phyloP scores from a whole-genome alignment of 1,139 yeast genomes.

The Diutina rugosa region DNA sequence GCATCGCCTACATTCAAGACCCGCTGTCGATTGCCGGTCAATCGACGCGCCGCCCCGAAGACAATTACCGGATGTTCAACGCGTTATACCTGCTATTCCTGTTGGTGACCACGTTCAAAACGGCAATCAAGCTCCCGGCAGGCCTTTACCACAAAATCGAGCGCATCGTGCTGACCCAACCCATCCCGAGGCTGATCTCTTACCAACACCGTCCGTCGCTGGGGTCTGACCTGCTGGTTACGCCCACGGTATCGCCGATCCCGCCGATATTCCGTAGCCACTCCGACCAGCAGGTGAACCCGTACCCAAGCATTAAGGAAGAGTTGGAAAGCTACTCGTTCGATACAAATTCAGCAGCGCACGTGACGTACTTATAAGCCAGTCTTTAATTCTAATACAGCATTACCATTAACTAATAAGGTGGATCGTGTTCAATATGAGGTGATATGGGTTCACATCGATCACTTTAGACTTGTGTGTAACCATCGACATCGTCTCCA shows the following conservation, averaged over 20 bases:
- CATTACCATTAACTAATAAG: too few species aligned
- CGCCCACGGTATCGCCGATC: background rate
- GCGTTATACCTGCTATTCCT: background rate
- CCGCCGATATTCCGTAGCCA: background rate
- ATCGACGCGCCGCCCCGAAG: background rate
- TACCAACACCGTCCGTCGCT: background rate
- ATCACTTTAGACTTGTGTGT: too few species aligned
- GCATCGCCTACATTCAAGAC: background rate
- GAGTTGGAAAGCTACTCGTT: background rate
- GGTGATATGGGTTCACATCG: too few species aligned
- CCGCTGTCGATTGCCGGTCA: background rate
- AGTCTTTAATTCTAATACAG: too few species aligned
- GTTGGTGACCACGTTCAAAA: background rate
- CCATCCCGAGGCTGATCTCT: background rate
- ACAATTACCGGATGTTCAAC: background rate
- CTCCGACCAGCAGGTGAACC: background rate
- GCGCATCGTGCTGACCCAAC: background rate
- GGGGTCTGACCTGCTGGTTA: background rate
- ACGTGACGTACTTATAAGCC: background rate
- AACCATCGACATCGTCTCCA: too few species aligned
- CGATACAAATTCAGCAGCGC: background rate
- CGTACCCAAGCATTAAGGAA: background rate
- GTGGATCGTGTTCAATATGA: too few species aligned
- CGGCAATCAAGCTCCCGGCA: background rate
- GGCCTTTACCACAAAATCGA: background rate